Evolutionary conservation across 148 eudicot genomes (phyloP).

Genomic region (Fagopyrum esculentum): DNA sequence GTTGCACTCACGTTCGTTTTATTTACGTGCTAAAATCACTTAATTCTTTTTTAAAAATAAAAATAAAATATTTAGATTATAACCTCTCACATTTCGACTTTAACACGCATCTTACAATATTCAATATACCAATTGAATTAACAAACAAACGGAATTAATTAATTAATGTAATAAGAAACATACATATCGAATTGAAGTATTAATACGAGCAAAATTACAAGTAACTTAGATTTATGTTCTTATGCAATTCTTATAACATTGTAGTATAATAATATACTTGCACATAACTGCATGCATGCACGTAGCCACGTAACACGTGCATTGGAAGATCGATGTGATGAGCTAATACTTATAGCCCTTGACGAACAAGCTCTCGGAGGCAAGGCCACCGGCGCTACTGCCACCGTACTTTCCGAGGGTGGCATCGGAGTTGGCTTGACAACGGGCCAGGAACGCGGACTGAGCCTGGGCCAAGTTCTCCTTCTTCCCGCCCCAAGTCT

Average conservation of each 20-base stretch:
- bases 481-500: constrained; percentile 74
- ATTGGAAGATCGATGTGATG: neutral
- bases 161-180: too few species aligned
- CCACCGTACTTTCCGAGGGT: constrained; percentile 63
- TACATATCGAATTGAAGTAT: too few species aligned
- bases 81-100: too few species aligned
- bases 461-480: constrained; percentile 78
- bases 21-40: too few species aligned
- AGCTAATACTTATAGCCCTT: constrained; percentile 79
- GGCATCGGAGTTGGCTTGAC: constrained; percentile 83
- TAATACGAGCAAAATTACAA: neutral
- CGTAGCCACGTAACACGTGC: neutral
- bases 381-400: constrained; percentile 42
- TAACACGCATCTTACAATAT: too few species aligned
- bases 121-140: too few species aligned
- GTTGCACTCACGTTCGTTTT: too few species aligned
- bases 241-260: neutral
- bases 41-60: too few species aligned
- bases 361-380: constrained; percentile 63
- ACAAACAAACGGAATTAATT: too few species aligned
- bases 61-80: too few species aligned
- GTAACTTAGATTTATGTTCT: neutral
- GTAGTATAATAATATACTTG: neutral
- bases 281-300: neutral
- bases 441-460: constrained; percentile 50